Base-by-base conservation (phyloP, 2,329 filamentous ascomycete genomes). In the Talaromyces sp. region DNA sequence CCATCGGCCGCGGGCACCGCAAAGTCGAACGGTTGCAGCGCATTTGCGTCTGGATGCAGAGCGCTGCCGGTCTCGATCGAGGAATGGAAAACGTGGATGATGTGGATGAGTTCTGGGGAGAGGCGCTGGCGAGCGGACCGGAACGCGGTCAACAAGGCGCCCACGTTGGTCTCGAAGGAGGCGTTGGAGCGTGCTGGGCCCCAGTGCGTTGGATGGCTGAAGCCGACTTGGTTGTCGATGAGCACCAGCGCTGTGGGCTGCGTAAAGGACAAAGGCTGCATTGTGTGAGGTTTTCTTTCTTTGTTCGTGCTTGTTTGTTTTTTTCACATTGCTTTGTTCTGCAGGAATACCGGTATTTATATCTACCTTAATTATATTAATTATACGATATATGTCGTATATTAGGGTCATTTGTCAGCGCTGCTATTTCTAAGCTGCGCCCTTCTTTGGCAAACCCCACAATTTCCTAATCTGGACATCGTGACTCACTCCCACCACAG, bases 51-150 rank as follows among this genome's bases (percentile, higher is more conserved):
- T 0, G 77, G 76, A 57, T 78, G 72, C 2, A 82, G 70, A 4
- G 71, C 69, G 0, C 75, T 78, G 0, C 57, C 57, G 0, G 74
- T 67, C 1, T 68, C 64, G 19, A 68, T 64, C 4, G 79, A 81
- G 25, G 77, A 72, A 66, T 82, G 81, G 57, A 75, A 75, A 13
- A 82, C 63, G 65, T 83, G 81, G 55, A 81, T 75, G 42, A 82
- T 73, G 39, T 76, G 70, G 3, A 74, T 57, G 53, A 19, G 60
- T 19, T n/a, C 65, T 0, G 62, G 60, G 7, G 62, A 56, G 15
- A 61, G 47, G 49, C 54, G 32, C 17, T 55, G 55, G 33, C 57
- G 61, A 65, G 73, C 64, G 61, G 70, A 30, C 62, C 75, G 75
- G 62, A 76, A 77, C 33, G 69, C 66, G 3, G 63, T 49, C 17